Percentiles rank a stretch among this genome's conserved stretches.
phyloP scores from a whole-genome alignment of 2,329 filamentous ascomycete genomes.

The Colletotrichum graminicola region DNA sequence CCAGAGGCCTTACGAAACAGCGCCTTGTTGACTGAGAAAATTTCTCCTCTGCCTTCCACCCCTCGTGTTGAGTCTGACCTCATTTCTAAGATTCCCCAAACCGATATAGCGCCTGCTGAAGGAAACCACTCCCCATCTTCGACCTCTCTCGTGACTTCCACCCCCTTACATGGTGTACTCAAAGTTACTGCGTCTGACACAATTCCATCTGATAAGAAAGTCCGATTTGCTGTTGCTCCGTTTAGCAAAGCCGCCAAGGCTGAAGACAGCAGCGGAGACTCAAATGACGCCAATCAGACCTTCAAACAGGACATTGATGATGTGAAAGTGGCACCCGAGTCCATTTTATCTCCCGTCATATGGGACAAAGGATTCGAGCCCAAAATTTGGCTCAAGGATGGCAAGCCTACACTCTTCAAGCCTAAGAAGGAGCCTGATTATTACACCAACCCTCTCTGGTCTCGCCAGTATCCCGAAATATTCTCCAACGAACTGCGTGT shows the following conservation, averaged over 20 bases:
- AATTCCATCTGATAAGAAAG: constrained; percentile 31
- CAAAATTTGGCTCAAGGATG: constrained; percentile 35
- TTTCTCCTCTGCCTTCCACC: not conserved
- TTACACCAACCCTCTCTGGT: constrained; percentile 37
- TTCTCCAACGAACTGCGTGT: constrained; percentile 24
- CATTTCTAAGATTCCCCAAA: not conserved
- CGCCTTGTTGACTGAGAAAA: not conserved
- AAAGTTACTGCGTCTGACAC: constrained; percentile 12
- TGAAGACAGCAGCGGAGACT: not conserved
- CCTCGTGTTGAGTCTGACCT: not conserved
- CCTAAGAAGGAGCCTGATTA: constrained; percentile 22
- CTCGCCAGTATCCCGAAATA: constrained; percentile 37
- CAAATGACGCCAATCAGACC: constrained; percentile 25
- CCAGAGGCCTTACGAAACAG: not conserved
- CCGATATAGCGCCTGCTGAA: not conserved
- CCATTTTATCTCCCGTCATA: constrained; percentile 22
- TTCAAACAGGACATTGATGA: constrained; percentile 3
- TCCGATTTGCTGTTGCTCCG: constrained; percentile 11
- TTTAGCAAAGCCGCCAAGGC: not conserved
- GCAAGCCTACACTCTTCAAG: constrained; percentile 36
- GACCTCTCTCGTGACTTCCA: not conserved
- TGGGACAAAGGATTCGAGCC: constrained; percentile 34
- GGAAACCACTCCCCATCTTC: not conserved
- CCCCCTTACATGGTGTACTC: not conserved
- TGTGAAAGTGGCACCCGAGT: not conserved